These are phyloP conservation scores for Chytridiales sp. DNA, from an alignment of 371 early-diverging fungal genomes.

Conservation along the genomic window DNA sequence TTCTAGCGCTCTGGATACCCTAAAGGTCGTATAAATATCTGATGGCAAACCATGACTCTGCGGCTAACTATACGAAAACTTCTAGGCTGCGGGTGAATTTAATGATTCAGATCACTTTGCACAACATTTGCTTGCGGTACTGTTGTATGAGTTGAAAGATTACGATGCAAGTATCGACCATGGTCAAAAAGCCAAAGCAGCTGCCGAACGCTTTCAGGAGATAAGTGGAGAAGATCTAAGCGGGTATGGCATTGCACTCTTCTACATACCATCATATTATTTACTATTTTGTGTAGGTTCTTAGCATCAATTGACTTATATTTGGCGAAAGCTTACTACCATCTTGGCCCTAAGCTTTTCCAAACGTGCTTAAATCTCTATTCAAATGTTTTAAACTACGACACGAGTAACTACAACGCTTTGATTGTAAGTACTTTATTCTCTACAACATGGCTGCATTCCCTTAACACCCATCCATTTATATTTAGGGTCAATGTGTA, in stretches of 20 bases:
- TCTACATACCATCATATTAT: slow-evolving; percentile 4
- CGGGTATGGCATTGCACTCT: slow-evolving; percentile 13
- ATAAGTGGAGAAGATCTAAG: slow-evolving; percentile 10
- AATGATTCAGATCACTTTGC: not conserved
- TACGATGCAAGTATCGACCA: slow-evolving; percentile 6
- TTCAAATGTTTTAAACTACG: slow-evolving; percentile 49
- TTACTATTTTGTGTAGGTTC: slow-evolving; percentile 37
- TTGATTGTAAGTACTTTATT: slow-evolving; percentile 49
- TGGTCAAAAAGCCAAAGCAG: slow-evolving; percentile 2
- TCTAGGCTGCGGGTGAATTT: slow-evolving; percentile 2
- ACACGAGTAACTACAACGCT: slow-evolving; percentile 52
- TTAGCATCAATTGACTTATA: slow-evolving; percentile 58
- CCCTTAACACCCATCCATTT: not conserved
- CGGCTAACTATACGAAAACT: too few species aligned
- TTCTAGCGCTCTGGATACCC: too few species aligned
- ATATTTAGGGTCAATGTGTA: too few species aligned
- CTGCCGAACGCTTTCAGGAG: not conserved
- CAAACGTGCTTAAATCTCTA: slow-evolving; percentile 40
- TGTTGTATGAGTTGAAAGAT: slow-evolving; percentile 6
- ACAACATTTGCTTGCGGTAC: not conserved
- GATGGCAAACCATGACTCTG: too few species aligned
- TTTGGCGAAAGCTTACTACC: slow-evolving; percentile 51
- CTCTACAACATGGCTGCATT: not conserved
- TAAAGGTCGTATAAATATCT: too few species aligned
- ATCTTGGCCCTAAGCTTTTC: slow-evolving; percentile 18